Base-by-base conservation (phyloP, 2,329 filamentous ascomycete genomes). In the Westerdykella sp. region DNA sequence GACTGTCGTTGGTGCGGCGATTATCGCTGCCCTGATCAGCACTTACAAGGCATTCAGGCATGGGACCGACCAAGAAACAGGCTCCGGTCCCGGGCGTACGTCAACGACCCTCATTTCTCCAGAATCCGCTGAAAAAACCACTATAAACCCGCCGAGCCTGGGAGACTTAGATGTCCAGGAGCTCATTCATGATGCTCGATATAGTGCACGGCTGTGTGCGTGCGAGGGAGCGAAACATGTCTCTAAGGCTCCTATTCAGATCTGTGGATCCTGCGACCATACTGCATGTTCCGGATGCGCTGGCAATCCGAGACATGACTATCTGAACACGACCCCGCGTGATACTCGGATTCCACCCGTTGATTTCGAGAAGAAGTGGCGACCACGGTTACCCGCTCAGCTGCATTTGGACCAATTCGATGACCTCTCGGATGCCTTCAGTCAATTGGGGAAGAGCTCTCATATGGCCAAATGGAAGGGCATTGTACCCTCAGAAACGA, bases 1-100 rank as follows among this genome's bases (percentile, higher is more conserved):
- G 0, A 84, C 85, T 0, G 83, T 88, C 1, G 79, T 89, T 9
- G 83, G 81, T 2, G 72, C 77, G 1, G 76, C 78, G 0, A 73
- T 85, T 1, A 54, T 87, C 2, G 70, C 79, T 1, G 74, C 79
- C 0, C 61, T 90, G 1, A 73, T 80, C 4, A 31, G 57, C 63
- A 18, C 62, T 49, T 43, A 37, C 13, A 43, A 42, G 37, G 41
- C 49, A 0, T 54, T 59, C 25, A 30, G 18, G 32, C 32, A 35
- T 9, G 32, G 16, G n/a, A 18, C 6, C 7, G 32, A 9, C 32
- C 16, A 28, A 5, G 10, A 35, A 35, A 9, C 32, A 35, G 21
- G 5, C 32, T 22, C 22, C 13, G 22, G 23, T 34, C 37, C 28
- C 12, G 37, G 21, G 25, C 30, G 18, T 15, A 39, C n/a, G 30